Percentiles rank a stretch among this genome's conserved stretches.
These are phyloP conservation scores for Fraxinus pennsylvanica DNA, from an alignment of 257 asterid genomes.

Conservation along the genomic window DNA sequence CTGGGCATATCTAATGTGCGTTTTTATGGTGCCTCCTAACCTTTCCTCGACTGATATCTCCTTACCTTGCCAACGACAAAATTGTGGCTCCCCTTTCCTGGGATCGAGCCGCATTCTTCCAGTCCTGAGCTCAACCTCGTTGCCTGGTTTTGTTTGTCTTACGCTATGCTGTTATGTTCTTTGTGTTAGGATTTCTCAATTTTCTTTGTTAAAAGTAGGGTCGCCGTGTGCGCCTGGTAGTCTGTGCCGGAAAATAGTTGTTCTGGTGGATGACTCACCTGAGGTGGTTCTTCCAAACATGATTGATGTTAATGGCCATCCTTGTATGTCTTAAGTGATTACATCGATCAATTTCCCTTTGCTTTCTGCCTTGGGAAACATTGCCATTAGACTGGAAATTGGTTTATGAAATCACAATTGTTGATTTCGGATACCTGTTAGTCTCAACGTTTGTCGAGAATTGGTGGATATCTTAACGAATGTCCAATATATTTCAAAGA, in stretches of 20 bases:
- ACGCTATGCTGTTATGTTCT: background rate
- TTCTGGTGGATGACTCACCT: slow-evolving; percentile 65
- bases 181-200: slow-evolving; percentile 15
- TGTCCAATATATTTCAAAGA: background rate
- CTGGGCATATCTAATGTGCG: slow-evolving; percentile 50
- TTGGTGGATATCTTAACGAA: background rate
- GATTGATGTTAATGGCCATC: slow-evolving; percentile 32
- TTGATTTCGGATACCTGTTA: background rate
- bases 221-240: slow-evolving; percentile 79
- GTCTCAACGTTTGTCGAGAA: background rate
- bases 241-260: slow-evolving; percentile 46
- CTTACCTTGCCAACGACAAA: slow-evolving; percentile 35
- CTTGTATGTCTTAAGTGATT: slow-evolving; percentile 38
- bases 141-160: slow-evolving; percentile 25
- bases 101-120: slow-evolving; percentile 30
- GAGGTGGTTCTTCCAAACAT: slow-evolving; percentile 68
- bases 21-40: slow-evolving; percentile 35
- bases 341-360: slow-evolving; percentile 15
- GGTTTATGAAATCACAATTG: background rate
- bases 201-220: slow-evolving; percentile 39
- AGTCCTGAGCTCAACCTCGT: slow-evolving; percentile 16
- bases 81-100: slow-evolving; percentile 18
- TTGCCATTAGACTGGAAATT: background rate
- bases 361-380: background rate
- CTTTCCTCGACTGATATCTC: slow-evolving; percentile 34